These are phyloP conservation scores for Diplocarpon rosae DNA, from an alignment of 2,329 filamentous ascomycete genomes.

Conservation along the genomic window DNA sequence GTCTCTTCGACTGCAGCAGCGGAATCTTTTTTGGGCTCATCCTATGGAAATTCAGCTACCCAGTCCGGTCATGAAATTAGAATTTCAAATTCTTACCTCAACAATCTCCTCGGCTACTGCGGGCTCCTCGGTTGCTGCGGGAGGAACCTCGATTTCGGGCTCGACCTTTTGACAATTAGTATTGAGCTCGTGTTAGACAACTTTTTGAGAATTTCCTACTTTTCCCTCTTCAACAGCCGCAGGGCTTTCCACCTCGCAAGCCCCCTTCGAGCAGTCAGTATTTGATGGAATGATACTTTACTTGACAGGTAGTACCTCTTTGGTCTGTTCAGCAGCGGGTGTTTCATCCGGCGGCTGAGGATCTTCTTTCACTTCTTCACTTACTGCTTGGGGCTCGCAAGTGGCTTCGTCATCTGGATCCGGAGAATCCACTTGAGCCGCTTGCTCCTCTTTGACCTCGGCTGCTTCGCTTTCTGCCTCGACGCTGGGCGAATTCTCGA, in stretches of 20 bases:
- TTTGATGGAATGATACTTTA: too few species aligned
- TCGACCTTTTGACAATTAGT: neutral
- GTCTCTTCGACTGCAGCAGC: neutral
- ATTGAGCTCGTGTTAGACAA: neutral
- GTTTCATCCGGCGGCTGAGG: too few species aligned
- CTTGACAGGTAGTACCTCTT: too few species aligned
- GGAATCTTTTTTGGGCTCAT: neutral
- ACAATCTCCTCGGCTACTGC: neutral
- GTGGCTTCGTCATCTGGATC: neutral
- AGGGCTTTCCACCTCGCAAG: neutral
- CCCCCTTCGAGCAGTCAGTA: neutral
- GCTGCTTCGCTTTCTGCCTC: neutral
- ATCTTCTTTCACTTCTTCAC: slow-evolving; percentile 2
- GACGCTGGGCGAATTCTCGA: neutral
- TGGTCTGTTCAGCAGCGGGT: too few species aligned
- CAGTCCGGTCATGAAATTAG: too few species aligned
- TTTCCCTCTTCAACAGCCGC: slow-evolving; percentile 4
- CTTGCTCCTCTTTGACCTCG: neutral
- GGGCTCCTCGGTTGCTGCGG: neutral
- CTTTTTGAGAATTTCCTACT: neutral
- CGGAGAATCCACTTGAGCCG: neutral
- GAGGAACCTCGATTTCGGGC: neutral
- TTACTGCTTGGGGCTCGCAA: neutral
- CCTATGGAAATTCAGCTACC: neutral
- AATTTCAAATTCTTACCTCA: too few species aligned